Evolutionary conservation across 1,139 yeast species (phyloP).

Genomic region (Kodamaea suecica): DNA sequence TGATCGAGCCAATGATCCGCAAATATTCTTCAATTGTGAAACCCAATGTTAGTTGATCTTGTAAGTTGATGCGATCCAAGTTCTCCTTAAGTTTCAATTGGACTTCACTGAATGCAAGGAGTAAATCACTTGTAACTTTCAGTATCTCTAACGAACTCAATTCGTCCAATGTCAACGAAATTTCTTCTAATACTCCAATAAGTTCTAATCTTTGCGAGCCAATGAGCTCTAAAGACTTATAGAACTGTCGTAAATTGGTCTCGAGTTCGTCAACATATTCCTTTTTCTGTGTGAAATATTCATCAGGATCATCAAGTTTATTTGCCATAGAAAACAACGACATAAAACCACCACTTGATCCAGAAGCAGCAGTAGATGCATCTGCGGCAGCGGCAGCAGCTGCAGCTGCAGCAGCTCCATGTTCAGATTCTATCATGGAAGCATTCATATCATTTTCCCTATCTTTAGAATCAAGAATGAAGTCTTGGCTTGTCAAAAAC

Average conservation of each 20-base stretch:
- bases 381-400: conserved; percentile 12
- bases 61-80: conserved; percentile 75
- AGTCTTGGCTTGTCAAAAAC: conserved; percentile 74
- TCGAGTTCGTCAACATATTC: conserved; percentile 71
- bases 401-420: conserved; percentile 6
- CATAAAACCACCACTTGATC: conserved; percentile 50
- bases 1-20: conserved; percentile 72
- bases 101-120: conserved; percentile 60
- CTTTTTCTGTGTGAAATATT: conserved; percentile 68
- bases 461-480: conserved; percentile 60
- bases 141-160: conserved; percentile 76
- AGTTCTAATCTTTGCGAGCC: conserved; percentile 76
- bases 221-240: conserved; percentile 70
- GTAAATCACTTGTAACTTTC: conserved; percentile 57
- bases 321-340: conserved; percentile 56
- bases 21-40: conserved; percentile 85
- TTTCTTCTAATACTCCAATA: conserved; percentile 42
- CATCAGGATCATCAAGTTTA: conserved; percentile 75
- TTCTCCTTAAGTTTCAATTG: conserved; percentile 71
- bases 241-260: conserved; percentile 63
- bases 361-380: conserved; percentile 16
- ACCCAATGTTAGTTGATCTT: conserved; percentile 84
- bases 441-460: conserved; percentile 29
- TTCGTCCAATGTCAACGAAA: conserved; percentile 62
- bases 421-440: conserved; percentile 15